These are phyloP conservation scores for Penicillium sp. DNA, from an alignment of 2,329 filamentous ascomycete genomes.

Conservation along the genomic window DNA sequence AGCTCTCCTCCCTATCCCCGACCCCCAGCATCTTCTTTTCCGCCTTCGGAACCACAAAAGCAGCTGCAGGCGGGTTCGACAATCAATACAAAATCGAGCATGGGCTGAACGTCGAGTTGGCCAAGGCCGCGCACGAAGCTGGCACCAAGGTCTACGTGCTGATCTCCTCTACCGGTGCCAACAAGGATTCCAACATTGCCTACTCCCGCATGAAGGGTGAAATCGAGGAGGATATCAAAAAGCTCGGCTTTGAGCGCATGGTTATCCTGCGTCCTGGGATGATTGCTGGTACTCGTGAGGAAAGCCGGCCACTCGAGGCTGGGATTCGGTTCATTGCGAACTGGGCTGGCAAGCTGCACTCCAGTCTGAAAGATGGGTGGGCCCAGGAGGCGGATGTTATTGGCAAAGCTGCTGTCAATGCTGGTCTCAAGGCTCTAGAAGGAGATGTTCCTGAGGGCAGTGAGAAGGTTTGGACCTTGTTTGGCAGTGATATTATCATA, in stretches of 20 bases:
- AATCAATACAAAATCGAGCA: conserved; percentile 86
- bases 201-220: conserved; percentile 79
- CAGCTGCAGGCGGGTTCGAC: conserved; percentile 69
- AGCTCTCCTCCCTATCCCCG: conserved; percentile 58
- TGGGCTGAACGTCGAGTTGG: conserved; percentile 79
- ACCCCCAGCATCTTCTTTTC: conserved; percentile 69
- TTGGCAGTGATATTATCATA: conserved; percentile 41
- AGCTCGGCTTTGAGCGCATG: conserved; percentile 71
- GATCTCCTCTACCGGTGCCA: conserved; percentile 61
- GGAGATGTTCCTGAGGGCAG: conserved; percentile 40
- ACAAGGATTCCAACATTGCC: conserved; percentile 52
- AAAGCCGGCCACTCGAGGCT: conserved; percentile 60
- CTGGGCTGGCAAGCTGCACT: conserved; percentile 55
- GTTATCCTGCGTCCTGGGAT: conserved; percentile 73
- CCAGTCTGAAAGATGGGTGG: conserved; percentile 60
- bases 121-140: conserved; percentile 68
- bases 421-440: conserved; percentile 42
- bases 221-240: conserved; percentile 74
- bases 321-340: conserved; percentile 57
- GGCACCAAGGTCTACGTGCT: conserved; percentile 76
- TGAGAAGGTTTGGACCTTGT: conserved; percentile 44
- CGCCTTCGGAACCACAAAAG: conserved; percentile 76
- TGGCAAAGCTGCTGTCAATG: conserved; percentile 45
- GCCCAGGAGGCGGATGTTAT: conserved; percentile 75
- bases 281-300: conserved; percentile 69